Base-by-base conservation (phyloP, 208 protist species). In the Acanthamoeba triangularis region DNA sequence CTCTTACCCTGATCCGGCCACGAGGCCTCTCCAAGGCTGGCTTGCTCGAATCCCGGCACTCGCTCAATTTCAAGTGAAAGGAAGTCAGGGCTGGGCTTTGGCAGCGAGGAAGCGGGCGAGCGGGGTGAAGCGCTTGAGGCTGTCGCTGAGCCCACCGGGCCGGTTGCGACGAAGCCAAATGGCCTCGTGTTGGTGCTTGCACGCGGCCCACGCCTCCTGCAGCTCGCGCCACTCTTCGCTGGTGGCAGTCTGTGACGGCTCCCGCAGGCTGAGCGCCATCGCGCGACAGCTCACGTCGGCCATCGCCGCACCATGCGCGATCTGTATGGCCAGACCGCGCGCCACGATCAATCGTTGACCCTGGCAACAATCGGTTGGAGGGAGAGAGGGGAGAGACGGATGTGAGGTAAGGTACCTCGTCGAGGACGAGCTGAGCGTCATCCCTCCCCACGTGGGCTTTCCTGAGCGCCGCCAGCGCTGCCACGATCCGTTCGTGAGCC, bases 151-250 rank as follows among this genome's bases (percentile, higher is more conserved):
- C 10, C 85, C 85, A 8, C 85, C 85, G 16, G 23, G 33, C 44
- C 85, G 18, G n/a, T 92, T 92, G 54, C 85, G 54, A 30, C 63
- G 85, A 2, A 92, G 56, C 85, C 85, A 92, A 3, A 92, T 47
- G 16, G 25, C 85, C 54, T 92, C 63, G 85, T 92, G 63, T 47
- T 44, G 30, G n/a, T 25, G 23, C 28, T 35, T 25, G 28, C 63
- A 20, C 5, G 35, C 85, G 23, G 63, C 63, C 85, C 85, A 92
- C 44, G 16, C 41, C 23, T 72, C 37, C 7, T 30, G 30, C 33
- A 92, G 52, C 56, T 92, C 56, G 10, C 54, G 44, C 85, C 54
- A 63, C 28, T 72, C 47, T 28, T 30, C 4, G 63, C 54, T 63
- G 85, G 30, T 63, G 16, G 2, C 54, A n/a, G 25, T 18, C 78